These are phyloP conservation scores for Nicotiana attenuata DNA, from an alignment of 257 asterid species.

Conservation along the genomic window DNA sequence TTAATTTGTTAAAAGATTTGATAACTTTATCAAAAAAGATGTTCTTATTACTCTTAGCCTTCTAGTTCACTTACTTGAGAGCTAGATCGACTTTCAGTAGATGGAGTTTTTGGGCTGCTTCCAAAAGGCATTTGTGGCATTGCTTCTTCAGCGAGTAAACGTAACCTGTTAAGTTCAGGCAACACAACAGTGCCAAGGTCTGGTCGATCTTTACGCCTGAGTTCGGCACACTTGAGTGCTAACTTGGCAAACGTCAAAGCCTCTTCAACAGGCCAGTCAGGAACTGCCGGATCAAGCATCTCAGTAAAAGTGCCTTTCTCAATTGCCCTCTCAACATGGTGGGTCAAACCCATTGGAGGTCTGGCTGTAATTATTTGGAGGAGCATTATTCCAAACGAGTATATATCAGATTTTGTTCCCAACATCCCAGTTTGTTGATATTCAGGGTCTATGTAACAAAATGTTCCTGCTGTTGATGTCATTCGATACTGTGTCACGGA, in stretches of 20 bases:
- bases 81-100: constrained; percentile 18
- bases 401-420: constrained; percentile 73
- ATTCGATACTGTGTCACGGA: constrained; percentile 82
- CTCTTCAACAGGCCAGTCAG: constrained; percentile 80
- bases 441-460: constrained; percentile 92
- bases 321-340: constrained; percentile 73
- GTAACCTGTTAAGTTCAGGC: constrained; percentile 68
- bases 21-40: background rate
- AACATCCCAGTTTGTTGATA: constrained; percentile 95
- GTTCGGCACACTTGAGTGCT: constrained; percentile 69
- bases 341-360: constrained; percentile 89
- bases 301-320: constrained; percentile 67
- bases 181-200: constrained; percentile 53
- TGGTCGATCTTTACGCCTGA: constrained; percentile 83
- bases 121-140: constrained; percentile 24
- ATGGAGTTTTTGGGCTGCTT: constrained; percentile 20
- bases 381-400: constrained; percentile 81
- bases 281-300: constrained; percentile 72
- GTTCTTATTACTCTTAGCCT: background rate
- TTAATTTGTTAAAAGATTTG: background rate
- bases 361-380: constrained; percentile 76
- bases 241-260: constrained; percentile 59
- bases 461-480: constrained; percentile 95
- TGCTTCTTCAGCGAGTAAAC: constrained; percentile 60
- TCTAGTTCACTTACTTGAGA: constrained; percentile 36